A percentile compares a stretch with the other conserved stretches of the same genome.
Evolutionary conservation across 1,284 basidiomycete species (phyloP).

Genomic region (Tranzscheliella williamsii): DNA sequence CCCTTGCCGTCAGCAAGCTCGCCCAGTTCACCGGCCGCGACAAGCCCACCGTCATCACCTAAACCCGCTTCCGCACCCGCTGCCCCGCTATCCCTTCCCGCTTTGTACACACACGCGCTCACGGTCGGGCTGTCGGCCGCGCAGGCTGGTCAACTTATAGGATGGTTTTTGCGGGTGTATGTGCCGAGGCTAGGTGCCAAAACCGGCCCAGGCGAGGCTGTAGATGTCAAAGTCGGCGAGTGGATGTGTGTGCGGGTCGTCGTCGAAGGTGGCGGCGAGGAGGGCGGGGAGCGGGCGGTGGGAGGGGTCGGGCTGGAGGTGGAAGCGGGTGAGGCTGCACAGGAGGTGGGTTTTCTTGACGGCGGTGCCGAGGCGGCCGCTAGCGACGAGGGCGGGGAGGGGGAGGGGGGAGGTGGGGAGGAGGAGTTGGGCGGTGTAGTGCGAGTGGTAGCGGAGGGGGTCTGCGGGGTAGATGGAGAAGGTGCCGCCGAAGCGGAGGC

Average conservation of each 20-base stretch:
- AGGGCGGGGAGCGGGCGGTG: constrained; percentile 3
- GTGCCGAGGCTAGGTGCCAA: constrained; percentile 44
- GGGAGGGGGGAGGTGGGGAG: neutral
- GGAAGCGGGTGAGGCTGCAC: constrained; percentile 65
- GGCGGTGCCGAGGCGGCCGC: constrained; percentile 90
- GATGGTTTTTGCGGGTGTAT: neutral
- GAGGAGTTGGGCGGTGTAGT: constrained; percentile 73
- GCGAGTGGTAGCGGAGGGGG: constrained; percentile 92
- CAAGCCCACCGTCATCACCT: constrained; percentile 94
- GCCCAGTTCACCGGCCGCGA: constrained; percentile 82
- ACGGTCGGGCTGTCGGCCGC: too few species aligned
- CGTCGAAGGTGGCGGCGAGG: constrained; percentile 4
- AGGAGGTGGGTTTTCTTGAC: constrained; percentile 95
- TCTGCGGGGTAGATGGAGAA: constrained; percentile 97
- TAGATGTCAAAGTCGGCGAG: constrained; percentile 48
- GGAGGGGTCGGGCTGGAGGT: neutral
- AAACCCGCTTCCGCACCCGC: neutral
- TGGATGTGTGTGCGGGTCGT: neutral
- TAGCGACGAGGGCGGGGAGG: constrained; percentile 75
- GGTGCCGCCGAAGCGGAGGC: constrained; percentile 91
- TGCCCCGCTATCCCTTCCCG: too few species aligned
- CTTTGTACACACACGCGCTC: neutral
- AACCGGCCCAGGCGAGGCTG: constrained; percentile 59
- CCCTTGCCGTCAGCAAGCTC: constrained; percentile 79
- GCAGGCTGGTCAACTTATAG: too few species aligned